Conservation (phyloP, 1,284 basidiomycete genomes). For the Nidula niveotomentosa region DNA sequence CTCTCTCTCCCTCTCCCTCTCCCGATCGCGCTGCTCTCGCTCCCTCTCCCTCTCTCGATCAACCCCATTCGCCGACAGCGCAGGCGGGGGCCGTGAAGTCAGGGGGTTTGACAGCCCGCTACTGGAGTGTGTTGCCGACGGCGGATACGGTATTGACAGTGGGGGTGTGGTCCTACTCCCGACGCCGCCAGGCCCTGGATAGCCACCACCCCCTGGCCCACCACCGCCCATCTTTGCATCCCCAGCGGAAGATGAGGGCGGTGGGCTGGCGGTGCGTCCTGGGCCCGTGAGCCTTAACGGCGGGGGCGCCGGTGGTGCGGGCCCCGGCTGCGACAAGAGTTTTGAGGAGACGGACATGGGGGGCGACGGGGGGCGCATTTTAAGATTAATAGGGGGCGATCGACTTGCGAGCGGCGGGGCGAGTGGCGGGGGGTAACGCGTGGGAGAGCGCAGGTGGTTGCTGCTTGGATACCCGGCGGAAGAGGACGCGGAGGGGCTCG, state of each 20-base stretch:
- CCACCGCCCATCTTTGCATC: not conserved
- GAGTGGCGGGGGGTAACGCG: not conserved
- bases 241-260: not conserved
- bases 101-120: too few relatives aligned
- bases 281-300: conserved; percentile 14
- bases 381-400: conserved; percentile 9
- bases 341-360: conserved; percentile 6
- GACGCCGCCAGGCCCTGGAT: not conserved
- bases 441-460: not conserved
- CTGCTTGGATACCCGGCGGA: too few relatives aligned
- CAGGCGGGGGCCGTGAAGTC: not conserved
- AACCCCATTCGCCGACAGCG: not conserved
- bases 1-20: conserved; percentile 25
- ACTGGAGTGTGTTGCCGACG: too few relatives aligned
- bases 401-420: not conserved
- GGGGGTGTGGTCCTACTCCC: not conserved
- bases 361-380: conserved; percentile 18
- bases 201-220: not conserved
- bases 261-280: conserved; percentile 19
- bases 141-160: not conserved
- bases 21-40: conserved; percentile 8
- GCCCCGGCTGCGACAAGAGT: not conserved
- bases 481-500: not conserved
- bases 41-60: conserved; percentile 14
- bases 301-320: conserved; percentile 4